phyloP scores from a whole-genome alignment of 2,329 filamentous ascomycete genomes.

The Ophiocordyceps camponoti-floridani region DNA sequence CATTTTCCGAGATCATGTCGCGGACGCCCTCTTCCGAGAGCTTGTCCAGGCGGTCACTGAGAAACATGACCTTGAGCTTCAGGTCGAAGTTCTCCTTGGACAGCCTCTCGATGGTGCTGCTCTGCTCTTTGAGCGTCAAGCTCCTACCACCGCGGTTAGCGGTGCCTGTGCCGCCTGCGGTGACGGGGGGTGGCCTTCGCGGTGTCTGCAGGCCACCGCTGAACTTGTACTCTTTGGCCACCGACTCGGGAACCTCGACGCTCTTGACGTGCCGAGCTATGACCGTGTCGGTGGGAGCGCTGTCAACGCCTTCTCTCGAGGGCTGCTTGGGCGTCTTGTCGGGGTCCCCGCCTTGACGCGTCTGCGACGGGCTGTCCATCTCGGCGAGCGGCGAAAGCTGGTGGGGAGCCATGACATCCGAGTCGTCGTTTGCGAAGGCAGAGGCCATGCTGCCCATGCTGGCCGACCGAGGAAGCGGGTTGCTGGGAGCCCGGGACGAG shows the following conservation, averaged over 20 bases:
- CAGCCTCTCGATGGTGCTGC: conserved; percentile 86
- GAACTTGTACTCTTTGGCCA: conserved; percentile 71
- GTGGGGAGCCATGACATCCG: conserved; percentile 7
- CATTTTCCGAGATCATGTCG: conserved; percentile 95
- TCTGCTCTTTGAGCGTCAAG: conserved; percentile 90
- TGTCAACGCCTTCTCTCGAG: conserved; percentile 26
- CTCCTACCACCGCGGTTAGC: conserved; percentile 42
- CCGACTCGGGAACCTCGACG: conserved; percentile 76
- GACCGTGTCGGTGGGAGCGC: conserved; percentile 68
- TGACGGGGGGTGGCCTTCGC: conserved; percentile 27
- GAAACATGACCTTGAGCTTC: conserved; percentile 93
- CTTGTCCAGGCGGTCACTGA: conserved; percentile 83
- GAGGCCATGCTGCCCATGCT: conserved; percentile 85
- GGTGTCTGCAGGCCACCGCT: conserved; percentile 49
- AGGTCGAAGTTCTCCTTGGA: conserved; percentile 98
- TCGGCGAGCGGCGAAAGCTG: conserved; percentile 31
- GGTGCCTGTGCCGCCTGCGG: conserved; percentile 20
- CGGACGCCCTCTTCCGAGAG: conserved; percentile 91
- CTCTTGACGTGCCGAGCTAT: conserved; percentile 78
- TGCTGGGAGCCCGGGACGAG: conserved; percentile 30
- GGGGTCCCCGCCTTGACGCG: conserved; percentile 19
- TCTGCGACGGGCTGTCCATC: conserved; percentile 21
- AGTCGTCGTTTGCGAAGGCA: conserved; percentile 37
- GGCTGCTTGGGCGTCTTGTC: conserved; percentile 55
- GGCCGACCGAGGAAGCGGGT: conserved; percentile 52